phyloP scores from a whole-genome alignment of 2,329 filamentous ascomycete species.

The Myriangium duriaei region DNA sequence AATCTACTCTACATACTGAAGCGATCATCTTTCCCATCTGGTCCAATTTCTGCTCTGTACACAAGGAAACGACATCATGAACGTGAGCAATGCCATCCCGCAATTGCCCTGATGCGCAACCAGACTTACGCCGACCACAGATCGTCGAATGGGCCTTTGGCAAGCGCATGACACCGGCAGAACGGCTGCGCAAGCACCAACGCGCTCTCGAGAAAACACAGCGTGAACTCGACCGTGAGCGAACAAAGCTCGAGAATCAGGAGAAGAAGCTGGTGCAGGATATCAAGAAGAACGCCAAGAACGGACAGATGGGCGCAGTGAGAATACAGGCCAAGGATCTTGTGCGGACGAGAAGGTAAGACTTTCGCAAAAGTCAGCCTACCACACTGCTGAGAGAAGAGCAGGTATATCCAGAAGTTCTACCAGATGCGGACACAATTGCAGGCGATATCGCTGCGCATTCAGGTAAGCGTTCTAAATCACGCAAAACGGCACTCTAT shows the following conservation, averaged over 20 bases:
- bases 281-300: slow-evolving; percentile 97
- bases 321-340: slow-evolving; percentile 98
- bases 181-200: slow-evolving; percentile 87
- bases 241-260: slow-evolving; percentile 93
- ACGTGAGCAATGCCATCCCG: no score
- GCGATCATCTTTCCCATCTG: no score
- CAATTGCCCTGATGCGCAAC: no score
- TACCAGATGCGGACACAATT: slow-evolving; percentile 96
- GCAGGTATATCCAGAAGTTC: slow-evolving; percentile 91
- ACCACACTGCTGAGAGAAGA: slow-evolving; percentile 11
- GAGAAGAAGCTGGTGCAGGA: slow-evolving; percentile 94
- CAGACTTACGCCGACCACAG: slow-evolving; percentile 35
- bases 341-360: slow-evolving; percentile 70
- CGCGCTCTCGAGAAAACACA: slow-evolving; percentile 95
- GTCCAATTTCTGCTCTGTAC: no score
- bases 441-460: slow-evolving; percentile 86
- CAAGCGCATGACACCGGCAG: slow-evolving; percentile 95
- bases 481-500: no score
- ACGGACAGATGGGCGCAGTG: slow-evolving; percentile 94
- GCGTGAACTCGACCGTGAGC: slow-evolving; percentile 85
- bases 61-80: no score
- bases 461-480: slow-evolving; percentile 72
- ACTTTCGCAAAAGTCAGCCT: not conserved
- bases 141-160: slow-evolving; percentile 98
- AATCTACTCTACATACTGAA: no score